Percentiles rank a stretch among this genome's conserved stretches.
phyloP scores from a whole-genome alignment of 2,329 filamentous ascomycete genomes.

The Pestalotiopsis sp. region DNA sequence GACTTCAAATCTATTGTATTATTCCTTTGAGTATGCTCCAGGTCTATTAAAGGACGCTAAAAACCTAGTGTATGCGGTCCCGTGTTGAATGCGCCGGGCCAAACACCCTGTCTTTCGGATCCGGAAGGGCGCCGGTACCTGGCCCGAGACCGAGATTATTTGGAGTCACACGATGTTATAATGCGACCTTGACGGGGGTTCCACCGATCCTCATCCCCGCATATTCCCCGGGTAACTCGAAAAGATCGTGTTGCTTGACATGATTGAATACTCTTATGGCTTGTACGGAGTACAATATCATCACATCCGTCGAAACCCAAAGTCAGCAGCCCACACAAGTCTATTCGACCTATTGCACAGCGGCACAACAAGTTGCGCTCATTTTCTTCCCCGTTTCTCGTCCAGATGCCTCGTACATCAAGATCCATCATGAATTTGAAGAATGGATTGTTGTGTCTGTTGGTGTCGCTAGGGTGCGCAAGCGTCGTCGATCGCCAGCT shows the following conservation, averaged over 20 bases:
- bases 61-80: not conserved
- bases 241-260: not conserved
- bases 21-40: too few species aligned
- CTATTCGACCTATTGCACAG: too few species aligned
- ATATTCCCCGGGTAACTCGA: not conserved
- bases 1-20: too few species aligned
- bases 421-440: not conserved
- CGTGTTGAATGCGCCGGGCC: not conserved
- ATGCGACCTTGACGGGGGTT: not conserved
- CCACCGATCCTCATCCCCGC: not conserved
- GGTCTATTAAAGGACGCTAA: not conserved
- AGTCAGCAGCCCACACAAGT: too few species aligned
- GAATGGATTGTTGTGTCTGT: not conserved
- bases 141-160: not conserved
- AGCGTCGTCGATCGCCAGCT: conserved; percentile 4
- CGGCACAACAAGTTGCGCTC: too few species aligned
- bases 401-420: not conserved
- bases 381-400: too few species aligned
- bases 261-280: too few species aligned
- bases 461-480: not conserved
- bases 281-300: too few species aligned
- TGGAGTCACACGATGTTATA: not conserved
- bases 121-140: not conserved
- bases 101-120: not conserved
- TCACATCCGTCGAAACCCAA: too few species aligned